A percentile compares a stretch with the other conserved stretches of the same genome.
phyloP scores from a whole-genome alignment of 305 asterid species.

The Caryopteris hybrid region DNA sequence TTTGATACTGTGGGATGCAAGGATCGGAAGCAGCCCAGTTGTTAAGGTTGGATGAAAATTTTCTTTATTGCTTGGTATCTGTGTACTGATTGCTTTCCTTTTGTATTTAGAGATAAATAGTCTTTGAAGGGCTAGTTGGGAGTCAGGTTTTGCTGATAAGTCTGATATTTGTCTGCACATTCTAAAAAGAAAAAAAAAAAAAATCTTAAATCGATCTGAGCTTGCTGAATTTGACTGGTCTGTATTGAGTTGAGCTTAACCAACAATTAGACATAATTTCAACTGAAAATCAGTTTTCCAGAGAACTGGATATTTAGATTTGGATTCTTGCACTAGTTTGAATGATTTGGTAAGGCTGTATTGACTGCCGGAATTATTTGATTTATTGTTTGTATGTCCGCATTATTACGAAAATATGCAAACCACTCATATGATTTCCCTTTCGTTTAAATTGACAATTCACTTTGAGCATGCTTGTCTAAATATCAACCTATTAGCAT shows the following conservation, averaged over 20 bases:
- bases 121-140: neutral
- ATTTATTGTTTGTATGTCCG: neutral
- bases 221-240: neutral
- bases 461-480: neutral
- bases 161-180: neutral
- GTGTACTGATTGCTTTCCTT: conserved; percentile 1
- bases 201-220: neutral
- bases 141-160: neutral
- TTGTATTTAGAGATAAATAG: neutral
- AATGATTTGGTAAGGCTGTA: neutral
- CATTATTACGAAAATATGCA: neutral
- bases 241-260: neutral
- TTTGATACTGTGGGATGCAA: conserved; percentile 94
- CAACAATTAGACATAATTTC: neutral
- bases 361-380: neutral
- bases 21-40: conserved; percentile 64
- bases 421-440: neutral
- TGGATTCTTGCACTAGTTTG: neutral
- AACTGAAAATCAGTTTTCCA: neutral
- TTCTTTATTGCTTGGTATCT: conserved; percentile 18
- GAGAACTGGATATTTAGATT: neutral
- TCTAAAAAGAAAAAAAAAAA: neutral
- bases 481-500: neutral
- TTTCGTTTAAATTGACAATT: neutral
- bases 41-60: conserved; percentile 53